Evolutionary conservation across 805 yeast species (phyloP).

Genomic region (Barnettozyma botsteinii): DNA sequence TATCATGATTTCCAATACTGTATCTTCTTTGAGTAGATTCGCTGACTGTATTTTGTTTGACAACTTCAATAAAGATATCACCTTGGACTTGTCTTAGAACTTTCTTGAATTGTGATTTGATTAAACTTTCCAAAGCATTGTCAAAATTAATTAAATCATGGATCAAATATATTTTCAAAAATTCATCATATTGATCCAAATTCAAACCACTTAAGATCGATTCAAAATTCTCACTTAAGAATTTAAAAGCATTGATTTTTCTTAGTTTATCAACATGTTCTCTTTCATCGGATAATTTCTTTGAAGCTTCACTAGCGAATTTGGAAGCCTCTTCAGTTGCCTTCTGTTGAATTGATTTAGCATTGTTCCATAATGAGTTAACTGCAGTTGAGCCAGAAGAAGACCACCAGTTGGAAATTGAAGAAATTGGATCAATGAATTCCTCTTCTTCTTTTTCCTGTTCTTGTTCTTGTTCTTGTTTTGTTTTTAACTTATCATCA

Average conservation of each 20-base stretch:
- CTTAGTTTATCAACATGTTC: constrained; percentile 21
- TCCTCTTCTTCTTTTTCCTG: constrained; percentile 18
- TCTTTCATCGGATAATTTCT: constrained; percentile 24
- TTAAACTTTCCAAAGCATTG: constrained; percentile 38
- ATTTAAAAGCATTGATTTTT: constrained; percentile 8
- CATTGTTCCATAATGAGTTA: constrained; percentile 62
- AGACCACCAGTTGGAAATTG: constrained; percentile 72
- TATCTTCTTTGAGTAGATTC: constrained; percentile 11
- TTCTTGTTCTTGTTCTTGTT: constrained; percentile 13
- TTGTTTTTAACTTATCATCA: constrained; percentile 7
- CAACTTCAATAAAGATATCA: constrained; percentile 56
- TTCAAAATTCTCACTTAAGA: constrained; percentile 20
- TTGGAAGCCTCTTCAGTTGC: constrained; percentile 27
- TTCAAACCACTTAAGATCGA: constrained; percentile 6
- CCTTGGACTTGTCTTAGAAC: constrained; percentile 78
- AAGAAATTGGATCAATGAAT: constrained; percentile 53
- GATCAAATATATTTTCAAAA: constrained; percentile 55
- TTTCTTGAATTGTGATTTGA: constrained; percentile 48
- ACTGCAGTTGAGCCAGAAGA: constrained; percentile 62
- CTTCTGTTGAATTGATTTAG: constrained; percentile 41
- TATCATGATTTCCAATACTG: constrained; percentile 16
- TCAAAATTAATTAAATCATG: constrained; percentile 58
- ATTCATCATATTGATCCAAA: constrained; percentile 41
- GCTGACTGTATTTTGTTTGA: constrained; percentile 41
- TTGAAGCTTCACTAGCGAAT: constrained; percentile 27